Conservation (phyloP, 768 basidiomycete species). For the Lyophyllum decastes region DNA sequence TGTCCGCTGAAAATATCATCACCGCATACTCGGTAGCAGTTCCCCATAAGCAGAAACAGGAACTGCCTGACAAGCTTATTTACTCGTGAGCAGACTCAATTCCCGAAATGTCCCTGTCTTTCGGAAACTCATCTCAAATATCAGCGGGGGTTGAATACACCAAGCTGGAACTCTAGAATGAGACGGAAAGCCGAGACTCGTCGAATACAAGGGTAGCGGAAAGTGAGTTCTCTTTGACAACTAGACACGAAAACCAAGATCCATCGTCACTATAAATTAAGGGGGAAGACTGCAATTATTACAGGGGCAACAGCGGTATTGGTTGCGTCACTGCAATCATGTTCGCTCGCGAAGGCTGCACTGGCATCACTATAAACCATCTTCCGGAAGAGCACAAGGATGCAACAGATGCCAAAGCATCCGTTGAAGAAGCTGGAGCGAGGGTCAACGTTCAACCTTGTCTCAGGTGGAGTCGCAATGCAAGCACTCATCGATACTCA, state of each 20-base stretch:
- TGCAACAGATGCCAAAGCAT: conserved; percentile 49
- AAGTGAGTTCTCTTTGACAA: too few species aligned
- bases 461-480: conserved; percentile 44
- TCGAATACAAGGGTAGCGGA: conserved; percentile 51
- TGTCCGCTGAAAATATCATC: conserved; percentile 33
- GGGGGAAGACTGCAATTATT: conserved; percentile 36
- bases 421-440: conserved; percentile 42
- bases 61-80: conserved; percentile 51
- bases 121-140: not conserved
- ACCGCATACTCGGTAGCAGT: conserved; percentile 36
- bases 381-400: conserved; percentile 58
- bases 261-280: conserved; percentile 27
- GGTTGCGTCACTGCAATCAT: conserved; percentile 51
- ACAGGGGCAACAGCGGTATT: conserved; percentile 50
- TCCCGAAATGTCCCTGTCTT: not conserved
- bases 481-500: conserved; percentile 50
- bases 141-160: conserved; percentile 38
- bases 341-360: conserved; percentile 52
- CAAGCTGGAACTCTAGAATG: conserved; percentile 49
- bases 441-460: conserved; percentile 35
- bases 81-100: conserved; percentile 28
- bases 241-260: too few species aligned
- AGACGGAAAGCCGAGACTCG: conserved; percentile 50
- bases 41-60: conserved; percentile 43
- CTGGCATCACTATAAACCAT: conserved; percentile 54